Base-by-base conservation (phyloP, 2,329 filamentous ascomycete genomes). In the Scedosporium minutisporum region DNA sequence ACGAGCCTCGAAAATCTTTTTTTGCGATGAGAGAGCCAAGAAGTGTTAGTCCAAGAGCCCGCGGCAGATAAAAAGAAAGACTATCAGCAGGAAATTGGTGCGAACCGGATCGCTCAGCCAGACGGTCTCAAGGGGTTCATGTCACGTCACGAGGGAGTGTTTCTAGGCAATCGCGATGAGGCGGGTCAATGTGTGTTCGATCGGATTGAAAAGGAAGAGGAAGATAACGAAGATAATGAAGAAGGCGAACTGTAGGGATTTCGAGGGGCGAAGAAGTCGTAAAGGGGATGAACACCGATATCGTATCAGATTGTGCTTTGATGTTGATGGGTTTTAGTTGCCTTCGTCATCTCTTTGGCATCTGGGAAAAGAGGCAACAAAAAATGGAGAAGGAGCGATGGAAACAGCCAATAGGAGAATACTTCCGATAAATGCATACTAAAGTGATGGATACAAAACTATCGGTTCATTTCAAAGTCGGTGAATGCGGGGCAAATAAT, bases 81-180 rank as follows among this genome's bases (percentile, higher is more conserved):
- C 51, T 9, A 55, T 42, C 42, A 53, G 46, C 44, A 59, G 61
- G 55, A 63, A 41, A 59, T 58, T 58, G 61, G 33, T 63, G 61
- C 61, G 55, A 63, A 63, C 61, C 61, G 57, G 57, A 60, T 63
- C 61, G 61, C 57, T 63, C 51, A 55, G 51, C 51, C 51, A 12
- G 51, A 55, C 51, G 51, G 51, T 55, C 51, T 55, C 51, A 55
- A 55, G 51, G 51, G 51, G 23, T 38, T 55, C 51, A 55, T 55
- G 21, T 55, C 51, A 55, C 51, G 51, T 55, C 51, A 55, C 51
- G 21, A 55, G 51, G 18, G 18, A 27, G 44, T 6, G 44, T 48
- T 48, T 48, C 14, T 18, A 21, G 44, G 44, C 44, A n/a, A 10
- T n/a, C 16, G 21, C 44, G 44, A 48, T 21, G 44, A 18, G 5